A percentile compares a stretch with the other conserved stretches of the same genome.
Evolutionary conservation across 208 protist genomes (phyloP).

Genomic region (Leishmania tarentolae): DNA sequence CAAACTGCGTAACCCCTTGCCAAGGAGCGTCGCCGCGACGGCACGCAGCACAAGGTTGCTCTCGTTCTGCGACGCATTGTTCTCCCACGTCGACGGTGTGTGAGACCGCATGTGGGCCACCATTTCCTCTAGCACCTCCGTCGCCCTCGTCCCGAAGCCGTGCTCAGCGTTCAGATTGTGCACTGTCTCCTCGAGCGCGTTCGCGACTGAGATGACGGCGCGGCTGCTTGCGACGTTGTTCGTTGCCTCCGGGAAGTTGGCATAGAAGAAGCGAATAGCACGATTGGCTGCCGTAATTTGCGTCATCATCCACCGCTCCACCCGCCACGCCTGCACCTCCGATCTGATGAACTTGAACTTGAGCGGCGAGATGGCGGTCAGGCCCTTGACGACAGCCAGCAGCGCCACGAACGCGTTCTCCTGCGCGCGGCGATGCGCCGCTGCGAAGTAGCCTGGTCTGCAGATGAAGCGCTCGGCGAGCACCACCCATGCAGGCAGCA

Average conservation of each 20-base stretch:
- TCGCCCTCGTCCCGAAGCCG: slow-evolving; percentile 53
- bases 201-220: slow-evolving; percentile 58
- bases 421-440: slow-evolving; percentile 61
- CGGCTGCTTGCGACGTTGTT: slow-evolving; percentile 73
- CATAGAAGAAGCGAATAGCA: slow-evolving; percentile 78
- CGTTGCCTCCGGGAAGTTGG: slow-evolving; percentile 64
- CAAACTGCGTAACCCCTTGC: slow-evolving; percentile 48
- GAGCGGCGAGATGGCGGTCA: slow-evolving; percentile 45
- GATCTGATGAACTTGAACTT: slow-evolving; percentile 65
- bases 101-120: slow-evolving; percentile 49
- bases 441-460: slow-evolving; percentile 48
- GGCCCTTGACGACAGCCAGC: slow-evolving; percentile 68
- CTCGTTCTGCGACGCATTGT: slow-evolving; percentile 47
- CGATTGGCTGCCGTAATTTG: slow-evolving; percentile 54
- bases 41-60: slow-evolving; percentile 66
- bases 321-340: slow-evolving; percentile 48
- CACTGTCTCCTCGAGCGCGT: slow-evolving; percentile 48
- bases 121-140: slow-evolving; percentile 38
- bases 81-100: slow-evolving; percentile 54
- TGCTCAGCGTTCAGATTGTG: slow-evolving; percentile 50
- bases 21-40: slow-evolving; percentile 63
- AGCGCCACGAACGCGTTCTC: slow-evolving; percentile 85
- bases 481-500: slow-evolving; percentile 66
- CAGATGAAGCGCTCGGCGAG: slow-evolving; percentile 58
- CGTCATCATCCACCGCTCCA: slow-evolving; percentile 58